These are phyloP conservation scores for Inosperma sp. DNA, from an alignment of 768 basidiomycete genomes.

Conservation along the genomic window DNA sequence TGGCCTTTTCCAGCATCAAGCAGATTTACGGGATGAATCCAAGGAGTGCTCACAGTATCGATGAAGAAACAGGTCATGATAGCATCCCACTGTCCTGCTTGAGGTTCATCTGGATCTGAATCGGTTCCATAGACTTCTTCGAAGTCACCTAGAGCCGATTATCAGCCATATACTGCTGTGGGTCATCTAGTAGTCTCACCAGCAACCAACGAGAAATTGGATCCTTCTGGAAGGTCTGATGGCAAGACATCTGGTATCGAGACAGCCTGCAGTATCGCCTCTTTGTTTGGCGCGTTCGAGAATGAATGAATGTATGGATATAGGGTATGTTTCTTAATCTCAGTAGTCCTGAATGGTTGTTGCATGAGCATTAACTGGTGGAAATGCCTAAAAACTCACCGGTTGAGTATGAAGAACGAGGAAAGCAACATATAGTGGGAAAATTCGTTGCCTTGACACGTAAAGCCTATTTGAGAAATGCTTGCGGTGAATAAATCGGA, in stretches of 20 bases:
- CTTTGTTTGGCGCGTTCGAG: conserved; percentile 65
- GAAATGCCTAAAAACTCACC: conserved; percentile 39
- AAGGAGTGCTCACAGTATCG: conserved; percentile 63
- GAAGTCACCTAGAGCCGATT: conserved; percentile 67
- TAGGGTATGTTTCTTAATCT: conserved; percentile 64
- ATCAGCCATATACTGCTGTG: conserved; percentile 2
- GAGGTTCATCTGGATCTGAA: conserved; percentile 53
- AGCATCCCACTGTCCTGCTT: conserved; percentile 80
- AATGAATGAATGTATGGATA: conserved; percentile 92
- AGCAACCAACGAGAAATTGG: conserved; percentile 81
- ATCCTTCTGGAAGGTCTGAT: conserved; percentile 56
- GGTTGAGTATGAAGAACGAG: conserved; percentile 85
- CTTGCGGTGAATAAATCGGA: not conserved
- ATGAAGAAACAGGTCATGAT: conserved; percentile 96
- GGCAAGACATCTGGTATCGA: conserved; percentile 83
- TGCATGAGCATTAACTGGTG: not conserved
- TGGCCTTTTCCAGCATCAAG: conserved; percentile 48
- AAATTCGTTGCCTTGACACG: conserved; percentile 94
- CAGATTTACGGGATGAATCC: not conserved
- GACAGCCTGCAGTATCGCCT: conserved; percentile 61
- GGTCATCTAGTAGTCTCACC: conserved; percentile 40
- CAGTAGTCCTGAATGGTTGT: conserved; percentile 48
- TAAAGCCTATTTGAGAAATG: conserved; percentile 53
- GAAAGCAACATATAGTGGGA: conserved; percentile 92
- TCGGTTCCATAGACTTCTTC: conserved; percentile 82